Base-by-base conservation (phyloP, 768 basidiomycete genomes). In the Psilocybe cubensis region DNA sequence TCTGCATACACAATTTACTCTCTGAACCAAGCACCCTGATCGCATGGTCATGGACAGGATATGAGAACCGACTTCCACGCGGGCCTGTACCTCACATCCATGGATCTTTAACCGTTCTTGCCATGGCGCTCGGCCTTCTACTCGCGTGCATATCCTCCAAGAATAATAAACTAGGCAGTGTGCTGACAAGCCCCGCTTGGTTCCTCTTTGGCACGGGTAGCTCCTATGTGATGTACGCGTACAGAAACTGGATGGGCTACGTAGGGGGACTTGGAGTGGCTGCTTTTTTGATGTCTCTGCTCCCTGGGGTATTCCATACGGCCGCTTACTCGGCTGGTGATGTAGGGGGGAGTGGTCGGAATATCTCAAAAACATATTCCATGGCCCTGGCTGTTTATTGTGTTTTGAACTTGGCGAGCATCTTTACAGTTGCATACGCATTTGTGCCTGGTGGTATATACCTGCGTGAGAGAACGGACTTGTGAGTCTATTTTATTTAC, bases 11-110 rank as follows among this genome's bases (percentile, higher is more conserved):
- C 63, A 86, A 83, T 44, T 78, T 92, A 41, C 74, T 93, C 49
- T 81, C 86, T 2, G 93, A 96, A 56, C 75, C 89, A 1, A 88
- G 86, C 61, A 91, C 92, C 0, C 80, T 94, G 43, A 79, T 94
- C 56, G 85, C 91, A 18, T 94, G 91, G 89, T 88, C 90, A 2
- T 96, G 93, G 93, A 89, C 91, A 0, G 93, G 93, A n/a, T 95
- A 88, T 61, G 81, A 84, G 20, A 75, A 87, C 42, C 73, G 80
- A 33, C 66, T 67, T 3, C 80, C 86, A 29, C 81, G 74, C 48
- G 93, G 93, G 0, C 93, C 93, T 2, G 69, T 88, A 1, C 87
- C 92, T 6, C 84, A 89, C 63, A 70, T 89, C 4, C 86, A 89
- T 64, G 86, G 85, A n/a, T 79, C 82, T 0, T 68, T 91, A 45